Conservation (phyloP, 139 green algal species). For the Ostreobium quekettii region DNA sequence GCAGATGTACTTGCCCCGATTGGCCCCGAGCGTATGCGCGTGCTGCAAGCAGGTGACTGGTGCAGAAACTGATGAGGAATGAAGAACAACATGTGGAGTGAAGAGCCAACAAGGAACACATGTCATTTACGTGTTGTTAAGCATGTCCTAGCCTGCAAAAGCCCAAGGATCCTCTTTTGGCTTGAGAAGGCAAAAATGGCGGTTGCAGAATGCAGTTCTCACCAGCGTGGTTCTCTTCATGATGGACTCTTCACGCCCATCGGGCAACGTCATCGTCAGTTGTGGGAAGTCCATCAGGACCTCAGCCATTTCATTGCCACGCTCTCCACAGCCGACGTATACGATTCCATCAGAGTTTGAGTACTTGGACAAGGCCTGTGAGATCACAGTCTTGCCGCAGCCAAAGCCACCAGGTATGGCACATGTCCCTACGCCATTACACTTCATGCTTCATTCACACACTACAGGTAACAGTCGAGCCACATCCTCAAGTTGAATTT, state of each 20-base stretch:
- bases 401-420: conserved; percentile 97
- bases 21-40: too few species aligned
- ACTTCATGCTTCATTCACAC: neutral
- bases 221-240: conserved; percentile 97
- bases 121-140: neutral
- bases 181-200: too few species aligned
- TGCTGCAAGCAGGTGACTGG: too few species aligned
- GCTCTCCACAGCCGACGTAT: conserved; percentile 96
- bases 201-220: conserved; percentile 9
- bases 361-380: conserved; percentile 94
- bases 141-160: neutral
- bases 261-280: conserved; percentile 95
- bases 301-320: conserved; percentile 70
- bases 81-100: too few species aligned
- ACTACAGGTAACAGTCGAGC: too few species aligned
- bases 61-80: too few species aligned
- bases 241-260: conserved; percentile 95
- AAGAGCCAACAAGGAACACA: too few species aligned
- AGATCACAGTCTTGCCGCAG: conserved; percentile 99
- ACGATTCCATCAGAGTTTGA: conserved; percentile 98
- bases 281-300: conserved; percentile 93
- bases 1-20: too few species aligned
- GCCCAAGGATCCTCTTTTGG: too few species aligned
- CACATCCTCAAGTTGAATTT: too few species aligned
- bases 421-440: conserved; percentile 84